Conservation (phyloP, 345 rosid species). For the Populus deltoides region DNA sequence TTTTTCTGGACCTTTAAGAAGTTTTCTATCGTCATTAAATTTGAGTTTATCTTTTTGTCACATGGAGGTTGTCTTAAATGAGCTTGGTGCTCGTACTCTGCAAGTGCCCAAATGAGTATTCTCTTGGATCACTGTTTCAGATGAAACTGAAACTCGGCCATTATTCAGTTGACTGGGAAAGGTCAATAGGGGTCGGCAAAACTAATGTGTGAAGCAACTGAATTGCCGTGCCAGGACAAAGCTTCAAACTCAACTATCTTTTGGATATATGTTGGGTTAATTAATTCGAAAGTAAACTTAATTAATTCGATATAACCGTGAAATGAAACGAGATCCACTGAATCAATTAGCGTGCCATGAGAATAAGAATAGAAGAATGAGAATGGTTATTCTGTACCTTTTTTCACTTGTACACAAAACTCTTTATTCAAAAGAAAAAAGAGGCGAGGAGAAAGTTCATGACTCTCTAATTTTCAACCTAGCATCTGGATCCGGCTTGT, state of each 20-base stretch:
- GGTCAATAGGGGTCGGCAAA: neutral
- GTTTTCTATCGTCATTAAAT: too few species aligned
- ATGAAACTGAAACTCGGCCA: neutral
- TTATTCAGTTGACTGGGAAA: neutral
- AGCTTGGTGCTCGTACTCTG: neutral
- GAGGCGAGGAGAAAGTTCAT: neutral
- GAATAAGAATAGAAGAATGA: too few species aligned
- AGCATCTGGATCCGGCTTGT: slow-evolving; percentile 10
- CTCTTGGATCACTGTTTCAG: neutral
- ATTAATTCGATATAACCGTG: too few species aligned
- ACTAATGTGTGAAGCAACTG: neutral
- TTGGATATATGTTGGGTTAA: neutral
- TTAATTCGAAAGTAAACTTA: too few species aligned
- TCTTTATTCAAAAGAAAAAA: neutral
- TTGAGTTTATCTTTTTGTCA: too few species aligned
- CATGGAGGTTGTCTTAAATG: neutral
- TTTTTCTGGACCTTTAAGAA: too few species aligned
- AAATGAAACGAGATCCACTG: too few species aligned
- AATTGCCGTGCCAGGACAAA: neutral
- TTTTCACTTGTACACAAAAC: neutral
- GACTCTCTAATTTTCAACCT: neutral
- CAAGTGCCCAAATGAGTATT: neutral
- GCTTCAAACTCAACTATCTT: neutral
- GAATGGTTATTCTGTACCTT: too few species aligned
- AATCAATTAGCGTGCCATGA: too few species aligned